phyloP scores from a whole-genome alignment of 257 asterid genomes.

The Prunella vulgaris region DNA sequence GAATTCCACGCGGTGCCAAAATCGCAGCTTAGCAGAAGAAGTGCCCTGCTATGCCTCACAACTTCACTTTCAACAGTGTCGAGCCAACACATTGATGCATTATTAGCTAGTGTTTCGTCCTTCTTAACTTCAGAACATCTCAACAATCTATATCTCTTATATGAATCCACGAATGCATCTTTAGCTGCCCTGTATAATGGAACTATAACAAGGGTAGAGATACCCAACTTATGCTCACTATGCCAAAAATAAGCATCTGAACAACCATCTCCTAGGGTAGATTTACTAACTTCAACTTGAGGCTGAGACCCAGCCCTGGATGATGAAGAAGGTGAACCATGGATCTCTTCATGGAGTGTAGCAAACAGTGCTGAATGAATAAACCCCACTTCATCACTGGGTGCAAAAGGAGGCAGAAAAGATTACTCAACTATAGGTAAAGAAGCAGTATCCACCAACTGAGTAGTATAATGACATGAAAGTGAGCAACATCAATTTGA shows the following conservation, averaged over 20 bases:
- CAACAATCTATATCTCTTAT: slow-evolving; percentile 34
- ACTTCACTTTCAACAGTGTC: slow-evolving; percentile 44
- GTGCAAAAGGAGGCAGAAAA: slow-evolving; percentile 10
- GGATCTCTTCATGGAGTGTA: slow-evolving; percentile 41
- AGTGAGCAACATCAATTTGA: background rate
- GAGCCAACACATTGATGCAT: slow-evolving; percentile 14
- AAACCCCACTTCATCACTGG: slow-evolving; percentile 90
- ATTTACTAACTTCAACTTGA: slow-evolving; percentile 18
- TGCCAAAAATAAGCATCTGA: slow-evolving; percentile 52
- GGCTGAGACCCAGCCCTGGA: slow-evolving; percentile 16
- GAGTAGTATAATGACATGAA: background rate
- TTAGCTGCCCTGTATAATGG: slow-evolving; percentile 65
- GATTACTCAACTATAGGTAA: background rate
- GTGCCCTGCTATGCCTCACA: slow-evolving; percentile 83
- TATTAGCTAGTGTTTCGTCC: slow-evolving; percentile 23
- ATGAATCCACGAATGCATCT: slow-evolving; percentile 61
- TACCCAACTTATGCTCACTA: slow-evolving; percentile 72
- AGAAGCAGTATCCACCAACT: background rate
- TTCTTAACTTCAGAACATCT: slow-evolving; percentile 18
- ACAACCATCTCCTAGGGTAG: slow-evolving; percentile 19
- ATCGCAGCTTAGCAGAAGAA: slow-evolving; percentile 78
- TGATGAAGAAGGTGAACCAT: slow-evolving; percentile 21
- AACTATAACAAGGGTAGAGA: slow-evolving; percentile 56
- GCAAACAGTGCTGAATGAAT: slow-evolving; percentile 80
- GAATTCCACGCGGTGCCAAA: slow-evolving; percentile 94